Percentiles rank a stretch among this genome's conserved stretches.
Evolutionary conservation across 805 yeast genomes (phyloP).

Genomic region (Candida berthetii): DNA sequence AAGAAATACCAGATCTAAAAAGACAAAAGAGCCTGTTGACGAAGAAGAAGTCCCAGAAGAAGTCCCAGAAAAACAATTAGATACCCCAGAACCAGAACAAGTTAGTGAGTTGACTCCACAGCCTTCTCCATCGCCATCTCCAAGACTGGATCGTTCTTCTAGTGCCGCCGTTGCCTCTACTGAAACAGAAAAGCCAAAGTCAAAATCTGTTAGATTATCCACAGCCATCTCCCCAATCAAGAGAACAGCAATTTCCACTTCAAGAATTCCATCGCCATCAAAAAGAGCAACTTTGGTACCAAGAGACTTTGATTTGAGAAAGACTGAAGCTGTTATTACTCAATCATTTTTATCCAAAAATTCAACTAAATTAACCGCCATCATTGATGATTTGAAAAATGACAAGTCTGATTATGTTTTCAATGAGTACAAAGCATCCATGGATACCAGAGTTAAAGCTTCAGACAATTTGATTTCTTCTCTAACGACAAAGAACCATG

Average conservation of each 20-base stretch:
- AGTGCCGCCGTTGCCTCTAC: background rate
- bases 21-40: background rate
- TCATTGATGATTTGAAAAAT: constrained; percentile 19
- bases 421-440: constrained; percentile 11
- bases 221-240: constrained; percentile 1
- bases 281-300: constrained; percentile 7
- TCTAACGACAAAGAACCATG: constrained; percentile 11
- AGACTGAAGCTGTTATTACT: constrained; percentile 6
- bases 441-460: constrained; percentile 15
- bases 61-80: constrained; percentile 2
- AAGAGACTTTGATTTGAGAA: constrained; percentile 7
- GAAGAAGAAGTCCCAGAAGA: constrained; percentile 1
- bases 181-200: constrained; percentile 1
- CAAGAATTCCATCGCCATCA: constrained; percentile 16
- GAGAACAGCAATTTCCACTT: background rate
- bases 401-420: constrained; percentile 16
- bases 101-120: too few relatives aligned
- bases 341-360: constrained; percentile 14
- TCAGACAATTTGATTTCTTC: constrained; percentile 18
- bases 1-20: background rate
- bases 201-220: background rate
- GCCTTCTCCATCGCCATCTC: too few relatives aligned
- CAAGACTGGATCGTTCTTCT: too few relatives aligned
- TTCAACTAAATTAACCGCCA: constrained; percentile 11
- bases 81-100: constrained; percentile 1